A percentile compares a stretch with the other conserved stretches of the same genome.
Evolutionary conservation across 2,329 filamentous ascomycete genomes (phyloP).

Genomic region (Gaeumannomyces tritici): DNA sequence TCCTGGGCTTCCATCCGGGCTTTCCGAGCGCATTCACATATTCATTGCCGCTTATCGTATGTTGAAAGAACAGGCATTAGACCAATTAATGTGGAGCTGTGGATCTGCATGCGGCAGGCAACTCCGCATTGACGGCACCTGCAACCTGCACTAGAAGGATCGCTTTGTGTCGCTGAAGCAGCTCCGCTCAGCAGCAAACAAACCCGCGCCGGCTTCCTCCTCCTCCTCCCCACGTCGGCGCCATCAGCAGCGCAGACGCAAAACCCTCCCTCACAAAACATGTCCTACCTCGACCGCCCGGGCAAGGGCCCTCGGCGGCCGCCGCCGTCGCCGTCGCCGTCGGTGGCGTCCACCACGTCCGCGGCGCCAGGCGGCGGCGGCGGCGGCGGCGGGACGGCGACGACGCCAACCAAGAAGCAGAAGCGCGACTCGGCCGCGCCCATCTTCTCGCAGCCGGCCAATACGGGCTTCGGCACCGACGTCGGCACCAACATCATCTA

Average conservation of each 20-base stretch:
- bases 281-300: conserved; percentile 55
- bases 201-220: background rate
- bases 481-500: conserved; percentile 84
- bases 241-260: background rate
- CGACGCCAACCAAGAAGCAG: conserved; percentile 54
- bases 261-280: background rate
- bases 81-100: background rate
- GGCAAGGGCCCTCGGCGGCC: conserved; percentile 43
- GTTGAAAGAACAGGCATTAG: no score
- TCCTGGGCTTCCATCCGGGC: no score
- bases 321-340: conserved; percentile 54
- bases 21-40: no score
- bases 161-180: background rate
- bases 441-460: conserved; percentile 68
- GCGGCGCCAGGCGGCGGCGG: conserved; percentile 16
- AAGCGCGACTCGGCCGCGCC: conserved; percentile 45
- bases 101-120: background rate
- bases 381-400: conserved; percentile 34
- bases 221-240: background rate
- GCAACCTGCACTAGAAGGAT: background rate
- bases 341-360: conserved; percentile 37
- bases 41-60: no score
- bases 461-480: conserved; percentile 67
- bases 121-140: no score
- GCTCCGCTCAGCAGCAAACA: background rate